Percentiles rank a stretch among this genome's conserved stretches.
These are phyloP conservation scores for Magnaporthales sp. DNA, from an alignment of 2,329 filamentous ascomycete species.

Conservation along the genomic window DNA sequence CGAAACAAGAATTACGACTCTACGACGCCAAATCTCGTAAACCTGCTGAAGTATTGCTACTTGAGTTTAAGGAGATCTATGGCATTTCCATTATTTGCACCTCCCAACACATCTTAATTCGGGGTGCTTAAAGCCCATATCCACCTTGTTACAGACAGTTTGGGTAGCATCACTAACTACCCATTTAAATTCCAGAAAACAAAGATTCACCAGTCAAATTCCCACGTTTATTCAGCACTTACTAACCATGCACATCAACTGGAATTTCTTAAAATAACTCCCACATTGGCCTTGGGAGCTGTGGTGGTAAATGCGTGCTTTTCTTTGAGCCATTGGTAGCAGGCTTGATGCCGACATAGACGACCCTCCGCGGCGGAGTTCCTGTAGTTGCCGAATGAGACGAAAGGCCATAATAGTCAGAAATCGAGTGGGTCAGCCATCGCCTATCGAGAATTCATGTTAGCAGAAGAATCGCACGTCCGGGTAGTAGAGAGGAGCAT, in stretches of 20 bases:
- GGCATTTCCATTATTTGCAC: background rate
- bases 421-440: slow-evolving; percentile 89
- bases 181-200: background rate
- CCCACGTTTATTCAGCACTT: background rate
- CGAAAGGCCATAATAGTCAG: slow-evolving; percentile 80
- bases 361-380: slow-evolving; percentile 63
- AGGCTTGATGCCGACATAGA: slow-evolving; percentile 70
- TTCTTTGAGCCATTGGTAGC: slow-evolving; percentile 12
- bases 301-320: slow-evolving; percentile 16
- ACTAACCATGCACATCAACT: background rate
- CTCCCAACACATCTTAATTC: background rate
- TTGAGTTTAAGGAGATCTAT: background rate
- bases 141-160: background rate
- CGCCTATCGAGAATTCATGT: slow-evolving; percentile 43
- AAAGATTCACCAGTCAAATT: background rate
- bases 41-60: background rate
- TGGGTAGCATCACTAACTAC: background rate
- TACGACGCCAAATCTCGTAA: background rate
- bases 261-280: slow-evolving; percentile 29
- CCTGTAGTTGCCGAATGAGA: slow-evolving; percentile 73
- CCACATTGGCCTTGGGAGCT: slow-evolving; percentile 55
- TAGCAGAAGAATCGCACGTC: background rate
- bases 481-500: slow-evolving; percentile 24
- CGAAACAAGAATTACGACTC: background rate
- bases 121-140: too few relatives aligned